Evolutionary conservation across 2,329 filamentous ascomycete species (phyloP).

Genomic region (Cladosporium sp.): DNA sequence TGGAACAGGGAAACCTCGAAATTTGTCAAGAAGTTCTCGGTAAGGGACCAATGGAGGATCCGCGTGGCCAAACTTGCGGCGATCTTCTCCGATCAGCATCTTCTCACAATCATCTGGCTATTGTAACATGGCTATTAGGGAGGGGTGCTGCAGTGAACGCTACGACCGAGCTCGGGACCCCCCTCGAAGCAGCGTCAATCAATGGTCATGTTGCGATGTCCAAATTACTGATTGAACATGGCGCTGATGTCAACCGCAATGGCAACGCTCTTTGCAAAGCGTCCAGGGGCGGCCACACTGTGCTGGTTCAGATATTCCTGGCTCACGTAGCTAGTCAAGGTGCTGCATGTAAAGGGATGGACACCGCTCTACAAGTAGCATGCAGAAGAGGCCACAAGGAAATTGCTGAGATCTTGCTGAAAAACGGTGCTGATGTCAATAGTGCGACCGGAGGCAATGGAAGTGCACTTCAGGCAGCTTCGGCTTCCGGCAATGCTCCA

Average conservation of each 20-base stretch:
- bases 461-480: no score
- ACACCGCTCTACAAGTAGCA: slow-evolving; percentile 10
- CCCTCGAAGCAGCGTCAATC: slow-evolving; percentile 14
- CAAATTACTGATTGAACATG: slow-evolving; percentile 16
- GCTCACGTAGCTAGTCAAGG: slow-evolving; percentile 13
- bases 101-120: no score
- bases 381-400: background rate
- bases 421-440: slow-evolving; percentile 13
- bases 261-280: slow-evolving; percentile 16
- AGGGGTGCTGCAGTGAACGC: no score
- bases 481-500: no score
- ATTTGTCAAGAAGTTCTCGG: no score
- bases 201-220: slow-evolving; percentile 14
- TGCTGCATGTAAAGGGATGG: slow-evolving; percentile 1
- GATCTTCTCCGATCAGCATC: no score
- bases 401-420: slow-evolving; percentile 12
- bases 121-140: no score
- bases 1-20: no score
- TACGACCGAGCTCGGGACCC: no score
- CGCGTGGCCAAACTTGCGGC: no score
- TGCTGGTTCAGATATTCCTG: slow-evolving; percentile 9
- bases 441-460: no score
- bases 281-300: slow-evolving; percentile 1
- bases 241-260: slow-evolving; percentile 14
- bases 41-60: no score